Base-by-base conservation (phyloP, 2,329 filamentous ascomycete species). In the Colletotrichum trifolii region DNA sequence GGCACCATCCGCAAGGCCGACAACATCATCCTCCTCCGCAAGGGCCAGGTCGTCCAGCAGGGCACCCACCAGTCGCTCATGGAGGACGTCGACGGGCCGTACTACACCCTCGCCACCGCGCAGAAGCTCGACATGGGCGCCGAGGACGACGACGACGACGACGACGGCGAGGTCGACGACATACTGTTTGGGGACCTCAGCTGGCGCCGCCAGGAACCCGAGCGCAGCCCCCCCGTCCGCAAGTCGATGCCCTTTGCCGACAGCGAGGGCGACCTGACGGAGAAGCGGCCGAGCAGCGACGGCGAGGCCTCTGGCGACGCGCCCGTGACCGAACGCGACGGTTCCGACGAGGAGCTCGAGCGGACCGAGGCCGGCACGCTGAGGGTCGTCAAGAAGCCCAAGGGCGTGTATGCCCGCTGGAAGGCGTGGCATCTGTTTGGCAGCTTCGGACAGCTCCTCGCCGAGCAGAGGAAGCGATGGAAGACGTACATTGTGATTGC, bases 11-110 rank as follows among this genome's bases (percentile, higher is more conserved):
- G 79, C 67, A 77, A 83, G 58, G 87, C 87, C 0, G 85, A 89
- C 68, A 81, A 84, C 57, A 89, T 89, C 47, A 75, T 89, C 8
- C 86, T 89, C 6, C 75, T 89, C 53, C 77, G 83, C 9, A 76
- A 83, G 64, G 87, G 87, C 1, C 73, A 78, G 48, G 80, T 86
- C 8, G 75, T 86, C 7, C 87, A 89, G 72, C 77, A 85, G 69
- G 87, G 87, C 0, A 86, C 81, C 1, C 87, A 89, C 60, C 80
- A 86, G 11, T 78, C 84, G 38, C 77, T 89, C 1, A 73, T 89
- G 11, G 68, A 73, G 1, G 75, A 76, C 15, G 73, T 57, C 10
- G 71, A 83, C 2, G 65, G 65, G 1, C 71, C 85, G 13, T 87
- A 87, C 65, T 75, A 73, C 42, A 72, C 73, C 5, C 75, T 86